phyloP scores from a whole-genome alignment of 2,329 filamentous ascomycete species.

The Fusarium sp. region DNA sequence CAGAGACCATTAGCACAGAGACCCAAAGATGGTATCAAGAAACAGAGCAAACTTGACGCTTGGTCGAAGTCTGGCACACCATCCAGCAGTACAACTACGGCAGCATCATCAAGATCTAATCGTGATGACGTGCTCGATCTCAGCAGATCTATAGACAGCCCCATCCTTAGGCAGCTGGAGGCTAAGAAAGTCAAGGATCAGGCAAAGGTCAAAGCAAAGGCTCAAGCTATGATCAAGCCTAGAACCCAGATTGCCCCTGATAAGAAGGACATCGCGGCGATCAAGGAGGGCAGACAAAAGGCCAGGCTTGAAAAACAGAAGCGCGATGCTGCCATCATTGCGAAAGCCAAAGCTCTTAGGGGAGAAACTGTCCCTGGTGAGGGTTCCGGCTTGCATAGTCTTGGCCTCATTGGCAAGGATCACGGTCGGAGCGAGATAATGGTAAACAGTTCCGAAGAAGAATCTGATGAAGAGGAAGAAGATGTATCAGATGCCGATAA shows the following conservation, averaged over 20 bases:
- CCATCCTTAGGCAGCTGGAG: conserved; percentile 60
- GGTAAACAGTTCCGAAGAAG: conserved; percentile 85
- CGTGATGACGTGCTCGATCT: conserved; percentile 62
- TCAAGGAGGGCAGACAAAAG: conserved; percentile 79
- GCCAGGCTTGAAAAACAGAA: conserved; percentile 81
- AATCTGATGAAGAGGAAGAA: conserved; percentile 75
- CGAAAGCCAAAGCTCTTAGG: conserved; percentile 67
- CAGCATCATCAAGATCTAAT: conserved; percentile 52
- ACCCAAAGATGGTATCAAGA: conserved; percentile 58
- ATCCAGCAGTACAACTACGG: conserved; percentile 34
- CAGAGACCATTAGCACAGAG: conserved; percentile 39
- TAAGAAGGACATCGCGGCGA: conserved; percentile 53
- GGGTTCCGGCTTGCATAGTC: conserved; percentile 79
- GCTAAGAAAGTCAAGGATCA: conserved; percentile 51
- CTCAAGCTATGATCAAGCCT: conserved; percentile 46
- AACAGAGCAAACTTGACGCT: conserved; percentile 70
- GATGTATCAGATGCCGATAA: conserved; percentile 64
- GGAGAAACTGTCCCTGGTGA: conserved; percentile 67
- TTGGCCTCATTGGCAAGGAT: conserved; percentile 82
- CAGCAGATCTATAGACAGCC: conserved; percentile 60
- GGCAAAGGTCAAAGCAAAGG: conserved; percentile 47
- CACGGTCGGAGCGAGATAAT: conserved; percentile 89
- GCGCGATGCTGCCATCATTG: conserved; percentile 78
- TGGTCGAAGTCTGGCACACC: conserved; percentile 67
- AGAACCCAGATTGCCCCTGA: conserved; percentile 49